A percentile compares a stretch with the other conserved stretches of the same genome.
Conservation (phyloP, 2,329 filamentous ascomycete genomes). For the Zymoseptoria pseudotritici region DNA sequence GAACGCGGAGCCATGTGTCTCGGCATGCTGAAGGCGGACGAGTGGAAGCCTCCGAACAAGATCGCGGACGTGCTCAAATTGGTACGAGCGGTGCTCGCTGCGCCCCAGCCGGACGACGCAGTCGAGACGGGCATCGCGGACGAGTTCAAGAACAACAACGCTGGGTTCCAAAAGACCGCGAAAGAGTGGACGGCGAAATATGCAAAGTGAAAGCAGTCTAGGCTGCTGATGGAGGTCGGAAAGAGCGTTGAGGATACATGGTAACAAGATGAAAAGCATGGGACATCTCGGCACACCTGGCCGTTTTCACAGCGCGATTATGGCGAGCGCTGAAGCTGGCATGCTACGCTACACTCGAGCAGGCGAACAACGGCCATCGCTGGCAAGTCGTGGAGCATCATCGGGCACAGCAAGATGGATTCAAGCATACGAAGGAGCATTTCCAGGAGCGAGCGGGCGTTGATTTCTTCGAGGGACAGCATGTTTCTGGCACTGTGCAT, state of each 20-base stretch:
- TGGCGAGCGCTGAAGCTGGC: not conserved
- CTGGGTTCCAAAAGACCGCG: conserved; percentile 66
- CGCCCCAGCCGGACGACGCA: conserved; percentile 83
- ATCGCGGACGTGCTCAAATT: conserved; percentile 70
- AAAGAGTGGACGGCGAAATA: conserved; percentile 67
- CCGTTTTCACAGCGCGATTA: not conserved
- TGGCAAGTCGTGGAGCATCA: not conserved
- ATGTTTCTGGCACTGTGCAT: not conserved
- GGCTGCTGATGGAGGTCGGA: not conserved
- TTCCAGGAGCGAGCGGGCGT: not conserved
- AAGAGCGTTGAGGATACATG: not conserved
- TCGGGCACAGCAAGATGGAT: not conserved
- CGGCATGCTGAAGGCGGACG: conserved; percentile 70
- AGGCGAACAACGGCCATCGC: not conserved
- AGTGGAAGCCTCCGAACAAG: conserved; percentile 85
- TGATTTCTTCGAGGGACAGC: not conserved
- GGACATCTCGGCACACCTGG: not conserved
- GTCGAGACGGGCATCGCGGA: conserved; percentile 82
- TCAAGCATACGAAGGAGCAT: not conserved
- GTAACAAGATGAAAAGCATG: not conserved
- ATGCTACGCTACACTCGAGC: not conserved
- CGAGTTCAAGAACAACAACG: conserved; percentile 63
- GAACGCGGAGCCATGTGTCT: conserved; percentile 78
- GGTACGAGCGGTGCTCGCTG: conserved; percentile 63
- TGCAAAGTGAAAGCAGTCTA: conserved; percentile 38